Conservation (phyloP, 2,329 filamentous ascomycete species). For the Alternaria rosae region DNA sequence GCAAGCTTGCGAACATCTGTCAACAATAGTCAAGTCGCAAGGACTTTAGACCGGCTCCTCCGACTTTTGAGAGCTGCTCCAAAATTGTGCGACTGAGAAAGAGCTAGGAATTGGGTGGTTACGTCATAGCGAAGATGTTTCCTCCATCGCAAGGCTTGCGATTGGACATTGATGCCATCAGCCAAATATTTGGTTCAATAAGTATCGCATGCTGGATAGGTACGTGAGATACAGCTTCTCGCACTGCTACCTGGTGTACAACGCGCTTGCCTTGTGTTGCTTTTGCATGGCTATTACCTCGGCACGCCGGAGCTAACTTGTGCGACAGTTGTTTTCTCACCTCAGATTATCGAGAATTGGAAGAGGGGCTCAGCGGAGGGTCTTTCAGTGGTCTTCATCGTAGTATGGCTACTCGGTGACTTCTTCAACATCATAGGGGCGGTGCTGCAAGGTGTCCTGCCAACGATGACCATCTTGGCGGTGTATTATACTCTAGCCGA, state of each 20-base stretch:
- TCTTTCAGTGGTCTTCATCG: slow-evolving; percentile 87
- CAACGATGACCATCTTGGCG: slow-evolving; percentile 95
- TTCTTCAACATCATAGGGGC: slow-evolving; percentile 97
- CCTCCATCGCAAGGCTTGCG: slow-evolving; percentile 65
- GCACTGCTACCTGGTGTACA: background rate
- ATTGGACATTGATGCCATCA: slow-evolving; percentile 88
- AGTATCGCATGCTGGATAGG: slow-evolving; percentile 94
- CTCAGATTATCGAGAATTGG: slow-evolving; percentile 96
- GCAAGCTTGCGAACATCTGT: background rate
- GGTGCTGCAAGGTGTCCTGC: slow-evolving; percentile 86
- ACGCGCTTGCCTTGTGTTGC: background rate
- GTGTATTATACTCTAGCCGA: slow-evolving; percentile 94
- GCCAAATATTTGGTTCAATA: slow-evolving; percentile 92
- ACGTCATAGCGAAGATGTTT: slow-evolving; percentile 56
- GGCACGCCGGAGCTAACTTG: slow-evolving; percentile 16
- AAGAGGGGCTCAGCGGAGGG: slow-evolving; percentile 84
- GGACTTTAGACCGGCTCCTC: background rate
- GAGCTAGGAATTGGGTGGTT: slow-evolving; percentile 15
- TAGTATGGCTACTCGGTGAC: slow-evolving; percentile 92
- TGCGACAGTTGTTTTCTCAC: slow-evolving; percentile 80
- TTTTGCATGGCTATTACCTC: background rate
- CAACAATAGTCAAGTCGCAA: background rate
- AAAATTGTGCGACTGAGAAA: slow-evolving; percentile 4
- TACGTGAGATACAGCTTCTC: slow-evolving; percentile 15
- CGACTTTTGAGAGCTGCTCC: background rate